phyloP scores from a whole-genome alignment of 2,329 filamentous ascomycete genomes.

The Xylaria arbuscula region DNA sequence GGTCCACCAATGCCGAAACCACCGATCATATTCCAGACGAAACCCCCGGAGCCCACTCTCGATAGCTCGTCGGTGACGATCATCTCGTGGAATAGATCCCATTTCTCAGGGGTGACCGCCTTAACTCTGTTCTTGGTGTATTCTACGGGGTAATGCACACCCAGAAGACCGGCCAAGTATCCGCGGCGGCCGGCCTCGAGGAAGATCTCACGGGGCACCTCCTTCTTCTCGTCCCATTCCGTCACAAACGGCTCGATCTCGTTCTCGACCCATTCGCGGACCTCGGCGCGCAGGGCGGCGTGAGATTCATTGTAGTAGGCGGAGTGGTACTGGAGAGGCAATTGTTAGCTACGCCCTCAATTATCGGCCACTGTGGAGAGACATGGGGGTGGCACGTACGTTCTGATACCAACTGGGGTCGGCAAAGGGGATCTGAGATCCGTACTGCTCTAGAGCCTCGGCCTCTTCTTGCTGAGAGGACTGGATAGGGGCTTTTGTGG shows the following conservation, averaged over 20 bases:
- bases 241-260: slow-evolving; percentile 91
- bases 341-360: slow-evolving; percentile 25
- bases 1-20: slow-evolving; percentile 97
- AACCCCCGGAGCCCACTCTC: slow-evolving; percentile 86
- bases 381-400: slow-evolving; percentile 62
- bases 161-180: slow-evolving; percentile 92
- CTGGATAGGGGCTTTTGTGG: slow-evolving; percentile 52
- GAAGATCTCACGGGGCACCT: slow-evolving; percentile 89
- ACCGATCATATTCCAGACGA: slow-evolving; percentile 96
- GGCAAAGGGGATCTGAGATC: slow-evolving; percentile 87
- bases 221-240: slow-evolving; percentile 97
- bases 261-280: slow-evolving; percentile 90
- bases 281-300: slow-evolving; percentile 87
- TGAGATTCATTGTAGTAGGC: slow-evolving; percentile 97
- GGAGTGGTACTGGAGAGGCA: slow-evolving; percentile 80
- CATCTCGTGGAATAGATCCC: slow-evolving; percentile 99
- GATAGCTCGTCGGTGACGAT: slow-evolving; percentile 94
- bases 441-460: slow-evolving; percentile 85
- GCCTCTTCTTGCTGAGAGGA: slow-evolving; percentile 61
- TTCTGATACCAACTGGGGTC: slow-evolving; percentile 96
- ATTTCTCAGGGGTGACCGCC: slow-evolving; percentile 85
- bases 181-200: slow-evolving; percentile 94
- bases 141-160: slow-evolving; percentile 81
- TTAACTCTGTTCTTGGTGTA: slow-evolving; percentile 78
- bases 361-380: neutral